A percentile compares a stretch with the other conserved stretches of the same genome.
phyloP scores from a whole-genome alignment of 2,329 filamentous ascomycete genomes.

The Dactylellina cionopaga region DNA sequence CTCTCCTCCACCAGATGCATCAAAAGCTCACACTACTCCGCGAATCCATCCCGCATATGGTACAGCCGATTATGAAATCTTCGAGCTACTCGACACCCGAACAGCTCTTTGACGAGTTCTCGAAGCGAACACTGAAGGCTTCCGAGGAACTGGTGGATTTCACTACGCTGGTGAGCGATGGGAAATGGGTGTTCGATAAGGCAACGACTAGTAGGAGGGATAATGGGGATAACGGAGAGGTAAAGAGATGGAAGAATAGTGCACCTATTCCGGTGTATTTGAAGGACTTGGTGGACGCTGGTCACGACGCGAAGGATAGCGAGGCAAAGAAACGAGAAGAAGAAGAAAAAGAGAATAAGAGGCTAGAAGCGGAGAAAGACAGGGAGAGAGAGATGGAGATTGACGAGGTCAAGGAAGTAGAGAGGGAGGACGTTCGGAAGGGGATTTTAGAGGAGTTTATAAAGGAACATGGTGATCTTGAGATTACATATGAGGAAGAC shows the following conservation, averaged over 20 bases:
- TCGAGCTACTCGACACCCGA: conserved; percentile 31
- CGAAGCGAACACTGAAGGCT: conserved; percentile 45
- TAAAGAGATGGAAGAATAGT: conserved; percentile 45
- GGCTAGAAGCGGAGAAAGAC: conserved; percentile 24
- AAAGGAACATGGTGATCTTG: conserved; percentile 35
- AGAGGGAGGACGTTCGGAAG: conserved; percentile 25
- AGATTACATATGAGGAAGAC: conserved; percentile 27
- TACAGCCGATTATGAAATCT: conserved; percentile 49
- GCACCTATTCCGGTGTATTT: conserved; percentile 37
- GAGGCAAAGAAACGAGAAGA: conserved; percentile 26
- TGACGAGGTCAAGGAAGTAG: conserved; percentile 27
- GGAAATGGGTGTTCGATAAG: conserved; percentile 50
- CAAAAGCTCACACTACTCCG: conserved; percentile 48
- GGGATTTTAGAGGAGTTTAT: conserved; percentile 38
- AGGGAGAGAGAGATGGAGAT: conserved; percentile 38
- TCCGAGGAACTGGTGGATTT: conserved; percentile 48
- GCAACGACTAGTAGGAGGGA: conserved; percentile 35
- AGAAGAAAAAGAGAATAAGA: conserved; percentile 38
- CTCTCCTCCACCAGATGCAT: conserved; percentile 52
- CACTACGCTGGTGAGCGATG: conserved; percentile 42
- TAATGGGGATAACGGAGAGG: conserved; percentile 27
- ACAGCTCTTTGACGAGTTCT: conserved; percentile 45
- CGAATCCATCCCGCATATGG: conserved; percentile 51
- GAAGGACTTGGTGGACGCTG: conserved; percentile 23
- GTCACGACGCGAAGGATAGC: conserved; percentile 1